These are phyloP conservation scores for Pezicula neosporulosa DNA, from an alignment of 2,329 filamentous ascomycete genomes.

Conservation along the genomic window DNA sequence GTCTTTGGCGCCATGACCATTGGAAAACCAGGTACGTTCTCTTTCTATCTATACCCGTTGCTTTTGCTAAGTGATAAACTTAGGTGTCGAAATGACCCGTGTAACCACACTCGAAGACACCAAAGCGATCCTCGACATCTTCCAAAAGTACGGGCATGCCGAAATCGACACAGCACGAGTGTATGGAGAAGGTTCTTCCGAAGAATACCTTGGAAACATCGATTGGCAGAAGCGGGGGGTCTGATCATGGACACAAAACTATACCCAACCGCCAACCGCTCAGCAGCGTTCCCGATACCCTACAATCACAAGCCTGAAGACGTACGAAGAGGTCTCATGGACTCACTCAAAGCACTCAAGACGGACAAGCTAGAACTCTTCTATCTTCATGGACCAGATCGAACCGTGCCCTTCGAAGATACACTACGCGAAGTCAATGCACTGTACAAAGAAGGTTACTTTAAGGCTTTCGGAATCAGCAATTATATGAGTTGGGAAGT, in stretches of 20 bases:
- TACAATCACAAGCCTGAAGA: conserved; percentile 45
- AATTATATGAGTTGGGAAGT: conserved; percentile 50
- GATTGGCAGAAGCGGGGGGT: conserved; percentile 56
- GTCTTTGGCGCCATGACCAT: conserved; percentile 28
- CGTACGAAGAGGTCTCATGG: conserved; percentile 45
- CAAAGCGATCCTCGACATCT: conserved; percentile 58
- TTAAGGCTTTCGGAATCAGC: conserved; percentile 50
- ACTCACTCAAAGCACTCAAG: conserved; percentile 48
- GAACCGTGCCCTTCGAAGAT: conserved; percentile 21
- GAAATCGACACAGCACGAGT: conserved; percentile 67
- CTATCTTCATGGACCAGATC: conserved; percentile 26
- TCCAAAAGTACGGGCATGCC: conserved; percentile 63
- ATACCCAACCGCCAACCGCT: conserved; percentile 37
- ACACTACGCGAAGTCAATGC: conserved; percentile 26
- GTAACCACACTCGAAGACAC: conserved; percentile 41
- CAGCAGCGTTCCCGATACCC: conserved; percentile 39
- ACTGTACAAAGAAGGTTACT: conserved; percentile 30
- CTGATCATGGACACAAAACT: conserved; percentile 59
- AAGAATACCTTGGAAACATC: conserved; percentile 55
- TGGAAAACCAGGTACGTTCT: conserved; percentile 10
- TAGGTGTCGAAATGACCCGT: conserved; percentile 23
- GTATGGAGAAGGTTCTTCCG: conserved; percentile 63
- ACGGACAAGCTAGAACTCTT: conserved; percentile 38
- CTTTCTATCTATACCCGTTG: neutral
- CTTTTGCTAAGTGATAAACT: neutral